Conservation (phyloP, 495 filamentous ascomycete genomes). For the Choiromyces venosus region DNA sequence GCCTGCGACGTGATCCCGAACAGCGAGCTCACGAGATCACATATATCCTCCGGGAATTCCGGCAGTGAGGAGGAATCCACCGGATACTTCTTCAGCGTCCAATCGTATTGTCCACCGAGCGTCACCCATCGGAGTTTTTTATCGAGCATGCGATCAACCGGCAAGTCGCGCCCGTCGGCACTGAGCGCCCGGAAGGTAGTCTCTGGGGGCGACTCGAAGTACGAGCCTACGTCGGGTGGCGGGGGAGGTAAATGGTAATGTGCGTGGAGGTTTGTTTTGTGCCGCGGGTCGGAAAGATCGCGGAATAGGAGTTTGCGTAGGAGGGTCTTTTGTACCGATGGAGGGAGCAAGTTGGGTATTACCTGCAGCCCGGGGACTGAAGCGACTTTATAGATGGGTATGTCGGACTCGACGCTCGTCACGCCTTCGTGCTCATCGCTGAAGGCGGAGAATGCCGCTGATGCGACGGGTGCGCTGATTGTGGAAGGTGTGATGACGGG, state of each 20-base stretch:
- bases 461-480: constrained; percentile 2
- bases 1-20: constrained; percentile 58
- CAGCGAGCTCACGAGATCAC: constrained; percentile 50
- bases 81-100: constrained; percentile 79
- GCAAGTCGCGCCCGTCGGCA: constrained; percentile 51
- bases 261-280: constrained; percentile 81
- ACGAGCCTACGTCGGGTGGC: constrained; percentile 42
- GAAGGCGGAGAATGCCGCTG: constrained; percentile 21
- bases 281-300: constrained; percentile 65
- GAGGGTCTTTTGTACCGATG: constrained; percentile 59
- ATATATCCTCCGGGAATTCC: constrained; percentile 67
- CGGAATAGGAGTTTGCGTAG: constrained; percentile 68
- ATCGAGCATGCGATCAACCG: constrained; percentile 59
- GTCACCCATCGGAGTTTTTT: constrained; percentile 88
- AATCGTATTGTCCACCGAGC: constrained; percentile 89
- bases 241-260: constrained; percentile 64
- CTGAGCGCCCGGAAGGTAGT: constrained; percentile 48
- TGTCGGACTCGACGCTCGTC: constrained; percentile 9
- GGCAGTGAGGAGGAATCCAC: constrained; percentile 12
- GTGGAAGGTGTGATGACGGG: not conserved
- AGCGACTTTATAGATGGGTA: constrained; percentile 26
- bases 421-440: not conserved
- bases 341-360: constrained; percentile 65
- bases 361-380: constrained; percentile 54
- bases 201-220: constrained; percentile 49